phyloP scores from a whole-genome alignment of 176 grass and related monocot species.

The Ampelocalamus luodianensis region DNA sequence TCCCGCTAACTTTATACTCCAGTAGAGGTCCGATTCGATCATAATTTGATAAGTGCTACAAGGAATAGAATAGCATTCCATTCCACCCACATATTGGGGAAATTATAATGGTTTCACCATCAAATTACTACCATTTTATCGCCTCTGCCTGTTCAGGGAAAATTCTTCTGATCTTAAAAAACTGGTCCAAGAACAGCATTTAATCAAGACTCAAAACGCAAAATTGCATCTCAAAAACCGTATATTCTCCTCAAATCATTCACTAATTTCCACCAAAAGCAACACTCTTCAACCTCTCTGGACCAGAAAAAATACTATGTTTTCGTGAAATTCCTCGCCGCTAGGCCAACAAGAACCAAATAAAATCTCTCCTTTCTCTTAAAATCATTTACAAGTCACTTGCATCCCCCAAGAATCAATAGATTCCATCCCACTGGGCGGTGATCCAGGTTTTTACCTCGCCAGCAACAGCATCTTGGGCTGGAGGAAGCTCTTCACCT shows the following conservation, averaged over 20 bases:
- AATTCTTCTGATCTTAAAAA: background rate
- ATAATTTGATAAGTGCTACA: slow-evolving; percentile 41
- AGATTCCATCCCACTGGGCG: slow-evolving; percentile 35
- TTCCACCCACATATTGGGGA: background rate
- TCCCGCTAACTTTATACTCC: slow-evolving; percentile 46
- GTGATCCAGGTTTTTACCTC: slow-evolving; percentile 64
- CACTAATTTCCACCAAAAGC: slow-evolving; percentile 9
- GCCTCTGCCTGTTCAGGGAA: slow-evolving; percentile 19
- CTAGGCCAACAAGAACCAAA: slow-evolving; percentile 6
- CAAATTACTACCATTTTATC: slow-evolving; percentile 17
- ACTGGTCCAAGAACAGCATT: background rate
- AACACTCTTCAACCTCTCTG: slow-evolving; percentile 34
- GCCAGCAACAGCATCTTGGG: slow-evolving; percentile 77
- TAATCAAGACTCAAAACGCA: background rate
- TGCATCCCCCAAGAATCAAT: slow-evolving; percentile 30
- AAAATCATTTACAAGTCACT: background rate
- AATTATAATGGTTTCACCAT: slow-evolving; percentile 27
- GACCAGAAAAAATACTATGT: slow-evolving; percentile 13
- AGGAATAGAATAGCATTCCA: slow-evolving; percentile 57
- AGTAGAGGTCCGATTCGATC: slow-evolving; percentile 29
- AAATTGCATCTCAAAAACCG: background rate
- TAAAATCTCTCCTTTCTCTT: slow-evolving; percentile 15
- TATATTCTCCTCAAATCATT: slow-evolving; percentile 6
- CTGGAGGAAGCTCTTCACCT: slow-evolving; percentile 95
- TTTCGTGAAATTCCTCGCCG: slow-evolving; percentile 15